Conservation (phyloP, 208 protist species). For the Acanthamoeba lenticulata region DNA sequence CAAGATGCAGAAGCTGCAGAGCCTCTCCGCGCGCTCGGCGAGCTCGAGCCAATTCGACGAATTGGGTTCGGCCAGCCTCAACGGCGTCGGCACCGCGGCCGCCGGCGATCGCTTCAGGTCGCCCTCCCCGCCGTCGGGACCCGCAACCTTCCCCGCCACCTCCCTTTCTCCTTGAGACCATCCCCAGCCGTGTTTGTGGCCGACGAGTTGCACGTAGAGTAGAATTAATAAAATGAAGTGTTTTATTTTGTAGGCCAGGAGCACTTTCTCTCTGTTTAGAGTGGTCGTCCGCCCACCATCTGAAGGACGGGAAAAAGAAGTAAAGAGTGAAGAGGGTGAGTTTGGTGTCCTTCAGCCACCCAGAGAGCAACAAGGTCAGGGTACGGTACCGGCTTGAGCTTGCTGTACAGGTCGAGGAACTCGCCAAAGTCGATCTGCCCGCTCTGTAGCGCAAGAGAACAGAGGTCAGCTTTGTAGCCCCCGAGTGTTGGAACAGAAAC, state of each 20-base stretch:
- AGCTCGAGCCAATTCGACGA: background rate
- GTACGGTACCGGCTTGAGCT: constrained; percentile 45
- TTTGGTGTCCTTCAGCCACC: too few relatives aligned
- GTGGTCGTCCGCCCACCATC: too few relatives aligned
- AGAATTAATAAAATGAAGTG: background rate
- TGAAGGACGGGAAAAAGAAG: too few relatives aligned
- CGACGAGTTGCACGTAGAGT: too few relatives aligned
- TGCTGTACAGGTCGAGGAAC: constrained; percentile 49
- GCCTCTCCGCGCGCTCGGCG: background rate
- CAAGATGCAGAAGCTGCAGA: constrained; percentile 26
- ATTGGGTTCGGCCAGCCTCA: too few relatives aligned
- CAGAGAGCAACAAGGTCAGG: too few relatives aligned
- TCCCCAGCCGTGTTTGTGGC: too few relatives aligned
- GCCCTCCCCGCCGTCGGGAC: background rate
- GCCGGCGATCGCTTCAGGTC: background rate
- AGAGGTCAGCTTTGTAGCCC: too few relatives aligned
- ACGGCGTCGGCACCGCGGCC: background rate
- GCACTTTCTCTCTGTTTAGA: too few relatives aligned
- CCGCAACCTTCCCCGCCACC: background rate
- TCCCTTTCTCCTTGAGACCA: background rate
- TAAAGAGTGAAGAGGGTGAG: too few relatives aligned
- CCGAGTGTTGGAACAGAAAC: background rate
- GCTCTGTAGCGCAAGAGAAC: too few relatives aligned
- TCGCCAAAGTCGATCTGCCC: constrained; percentile 45
- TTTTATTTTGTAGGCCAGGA: too few relatives aligned